Evolutionary conservation across 2,329 filamentous ascomycete species (phyloP).

Genomic region (Fusarium nisikadoi): DNA sequence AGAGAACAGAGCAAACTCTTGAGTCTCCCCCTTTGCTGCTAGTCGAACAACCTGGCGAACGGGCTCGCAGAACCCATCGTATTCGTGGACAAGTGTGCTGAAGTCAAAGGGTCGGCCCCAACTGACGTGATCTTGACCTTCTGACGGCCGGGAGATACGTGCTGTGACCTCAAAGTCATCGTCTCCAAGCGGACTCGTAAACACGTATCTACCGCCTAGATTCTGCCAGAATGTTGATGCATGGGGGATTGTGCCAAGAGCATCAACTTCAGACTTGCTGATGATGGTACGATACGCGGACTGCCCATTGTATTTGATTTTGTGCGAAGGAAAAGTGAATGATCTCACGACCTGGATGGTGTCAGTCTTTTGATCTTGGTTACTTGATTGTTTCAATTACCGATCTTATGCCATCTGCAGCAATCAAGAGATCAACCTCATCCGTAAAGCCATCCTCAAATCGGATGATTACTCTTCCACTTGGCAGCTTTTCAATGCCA

Average conservation of each 20-base stretch:
- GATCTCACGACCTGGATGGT: conserved; percentile 52
- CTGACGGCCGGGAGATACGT: conserved; percentile 23
- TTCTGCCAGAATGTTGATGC: conserved; percentile 49
- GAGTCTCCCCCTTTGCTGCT: conserved; percentile 40
- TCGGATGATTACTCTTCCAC: conserved; percentile 51
- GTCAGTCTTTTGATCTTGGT: neutral
- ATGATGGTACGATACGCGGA: conserved; percentile 50
- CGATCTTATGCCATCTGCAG: conserved; percentile 64
- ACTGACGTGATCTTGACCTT: conserved; percentile 44
- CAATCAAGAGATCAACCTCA: conserved; percentile 59
- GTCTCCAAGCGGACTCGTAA: conserved; percentile 48
- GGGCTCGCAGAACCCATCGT: conserved; percentile 47
- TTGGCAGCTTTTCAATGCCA: conserved; percentile 50
- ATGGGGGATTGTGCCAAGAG: conserved; percentile 46
- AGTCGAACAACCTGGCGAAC: conserved; percentile 45
- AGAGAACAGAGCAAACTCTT: conserved; percentile 47
- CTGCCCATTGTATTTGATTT: conserved; percentile 56
- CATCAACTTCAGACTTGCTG: conserved; percentile 35
- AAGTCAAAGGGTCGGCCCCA: conserved; percentile 46
- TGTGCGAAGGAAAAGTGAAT: conserved; percentile 54
- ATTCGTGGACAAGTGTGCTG: conserved; percentile 33
- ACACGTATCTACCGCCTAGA: conserved; percentile 46
- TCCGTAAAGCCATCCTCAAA: conserved; percentile 58
- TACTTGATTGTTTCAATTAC: conserved; percentile 35
- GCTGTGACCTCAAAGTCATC: conserved; percentile 50